A percentile compares a stretch with the other conserved stretches of the same genome.
phyloP scores from a whole-genome alignment of 805 yeast genomes.

The Candida verbasci region DNA sequence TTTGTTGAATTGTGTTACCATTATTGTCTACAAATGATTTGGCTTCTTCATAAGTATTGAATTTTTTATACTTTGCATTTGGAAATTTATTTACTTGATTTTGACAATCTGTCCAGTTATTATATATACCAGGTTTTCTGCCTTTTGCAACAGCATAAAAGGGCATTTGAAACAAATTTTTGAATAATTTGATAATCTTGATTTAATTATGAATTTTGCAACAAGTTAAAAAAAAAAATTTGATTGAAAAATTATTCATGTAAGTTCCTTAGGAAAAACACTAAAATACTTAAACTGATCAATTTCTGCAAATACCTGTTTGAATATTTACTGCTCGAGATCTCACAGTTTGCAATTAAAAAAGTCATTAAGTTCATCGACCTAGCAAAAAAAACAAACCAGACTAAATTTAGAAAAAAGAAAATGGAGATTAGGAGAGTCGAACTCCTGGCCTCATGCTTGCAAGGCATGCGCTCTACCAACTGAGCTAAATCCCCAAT shows the following conservation, averaged over 20 bases:
- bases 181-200: background rate
- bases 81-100: conserved; percentile 50
- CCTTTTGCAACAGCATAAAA: conserved; percentile 40
- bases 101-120: conserved; percentile 55
- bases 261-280: too few species aligned
- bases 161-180: conserved; percentile 12
- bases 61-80: conserved; percentile 57
- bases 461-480: conserved; percentile 78
- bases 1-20: too few species aligned
- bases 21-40: conserved; percentile 27
- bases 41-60: conserved; percentile 48
- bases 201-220: background rate
- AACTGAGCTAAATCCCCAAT: conserved; percentile 80
- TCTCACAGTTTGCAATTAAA: too few species aligned
- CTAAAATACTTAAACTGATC: too few species aligned
- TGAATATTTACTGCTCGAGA: too few species aligned
- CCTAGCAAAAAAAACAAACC: too few species aligned
- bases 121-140: conserved; percentile 47
- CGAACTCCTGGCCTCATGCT: conserved; percentile 73
- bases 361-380: too few species aligned
- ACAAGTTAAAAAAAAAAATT: too few species aligned
- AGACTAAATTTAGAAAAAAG: conserved; percentile 10
- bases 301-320: too few species aligned
- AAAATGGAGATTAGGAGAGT: conserved; percentile 63
- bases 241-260: too few species aligned